Evolutionary conservation across 2,329 filamentous ascomycete genomes (phyloP).

Genomic region (Penicillium sp.): DNA sequence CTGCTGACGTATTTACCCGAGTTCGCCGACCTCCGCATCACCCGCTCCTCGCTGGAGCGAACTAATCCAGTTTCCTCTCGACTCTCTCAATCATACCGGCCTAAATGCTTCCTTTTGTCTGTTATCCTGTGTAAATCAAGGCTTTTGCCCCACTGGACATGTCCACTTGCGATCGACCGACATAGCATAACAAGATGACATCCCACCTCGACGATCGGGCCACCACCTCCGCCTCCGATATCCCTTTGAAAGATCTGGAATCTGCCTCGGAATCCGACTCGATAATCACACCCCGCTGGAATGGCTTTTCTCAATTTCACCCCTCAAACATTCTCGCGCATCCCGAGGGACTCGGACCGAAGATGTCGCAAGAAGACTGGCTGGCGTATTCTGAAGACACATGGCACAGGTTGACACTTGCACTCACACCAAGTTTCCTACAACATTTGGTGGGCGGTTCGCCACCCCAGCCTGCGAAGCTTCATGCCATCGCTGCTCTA

Average conservation of each 20-base stretch:
- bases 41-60: slow-evolving; percentile 7
- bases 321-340: slow-evolving; percentile 24
- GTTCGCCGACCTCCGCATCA: slow-evolving; percentile 1
- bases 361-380: slow-evolving; percentile 27
- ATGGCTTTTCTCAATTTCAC: slow-evolving; percentile 24
- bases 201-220: slow-evolving; percentile 12
- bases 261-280: slow-evolving; percentile 10
- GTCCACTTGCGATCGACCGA: not conserved
- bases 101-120: not conserved
- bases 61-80: not conserved
- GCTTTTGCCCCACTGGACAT: slow-evolving; percentile 3
- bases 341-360: slow-evolving; percentile 15
- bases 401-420: slow-evolving; percentile 27
- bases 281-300: slow-evolving; percentile 19
- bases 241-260: slow-evolving; percentile 33
- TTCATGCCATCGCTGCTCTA: slow-evolving; percentile 41
- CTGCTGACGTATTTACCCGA: slow-evolving; percentile 6
- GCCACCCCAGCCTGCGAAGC: slow-evolving; percentile 26
- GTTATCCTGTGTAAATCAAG: not conserved
- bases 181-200: slow-evolving; percentile 14
- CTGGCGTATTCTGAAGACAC: slow-evolving; percentile 21
- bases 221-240: slow-evolving; percentile 25
- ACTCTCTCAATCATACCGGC: not conserved
- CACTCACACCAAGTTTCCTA: slow-evolving; percentile 37
- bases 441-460: slow-evolving; percentile 34